Evolutionary conservation across 495 filamentous ascomycete species (phyloP), one percentile per base, ranked within the genome.

Genomic region (Amniculicola lignicola): DNA sequence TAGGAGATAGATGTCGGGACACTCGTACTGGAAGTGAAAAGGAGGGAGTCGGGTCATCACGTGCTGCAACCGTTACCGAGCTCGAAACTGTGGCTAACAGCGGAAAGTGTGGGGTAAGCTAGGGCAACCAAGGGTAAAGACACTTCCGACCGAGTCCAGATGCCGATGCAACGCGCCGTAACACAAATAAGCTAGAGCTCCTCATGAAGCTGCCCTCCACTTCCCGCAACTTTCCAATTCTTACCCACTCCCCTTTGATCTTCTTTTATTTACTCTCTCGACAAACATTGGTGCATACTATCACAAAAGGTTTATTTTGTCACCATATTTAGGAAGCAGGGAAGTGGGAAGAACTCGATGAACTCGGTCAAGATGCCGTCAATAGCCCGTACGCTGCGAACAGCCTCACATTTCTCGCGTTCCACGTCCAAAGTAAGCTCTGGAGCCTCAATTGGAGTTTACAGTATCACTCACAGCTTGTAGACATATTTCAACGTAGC

Each of bases 401-500:
- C 39, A 40, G 47, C 59, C 15, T 54, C 59, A 37, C 47, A 57
- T 21, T 41, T 62, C 40, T 62, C 59, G 23, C 51, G 52, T 7
- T 40, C 21, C 19, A 51, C 59, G 0, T 51, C 55, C 25, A 59
- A 64, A 15, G 53, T 59, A 51, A 3, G 11, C 4, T 22, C 4
- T 25, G 15, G 10, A 4, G 6, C 4, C 22, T 45, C 27, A 38
- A 31, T 3, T 40, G 25, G 1, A 14, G 1, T 2, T 28, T 21
- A 28, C 6, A 18, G 6, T 28, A 27, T 19, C 18, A 11, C 25
- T 43, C 9, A 61, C 24, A 25, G 18, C 12, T 14, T 23, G 16
- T 41, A 61, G 53, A 59, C 57, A 15, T 60, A 65, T 33, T 36
- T 65, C 47, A 46, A 63, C 55, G 57, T 72, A 28, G 59, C 58